Base-by-base conservation (phyloP, 352 stramenopile species). In the Pythium graminicola region DNA sequence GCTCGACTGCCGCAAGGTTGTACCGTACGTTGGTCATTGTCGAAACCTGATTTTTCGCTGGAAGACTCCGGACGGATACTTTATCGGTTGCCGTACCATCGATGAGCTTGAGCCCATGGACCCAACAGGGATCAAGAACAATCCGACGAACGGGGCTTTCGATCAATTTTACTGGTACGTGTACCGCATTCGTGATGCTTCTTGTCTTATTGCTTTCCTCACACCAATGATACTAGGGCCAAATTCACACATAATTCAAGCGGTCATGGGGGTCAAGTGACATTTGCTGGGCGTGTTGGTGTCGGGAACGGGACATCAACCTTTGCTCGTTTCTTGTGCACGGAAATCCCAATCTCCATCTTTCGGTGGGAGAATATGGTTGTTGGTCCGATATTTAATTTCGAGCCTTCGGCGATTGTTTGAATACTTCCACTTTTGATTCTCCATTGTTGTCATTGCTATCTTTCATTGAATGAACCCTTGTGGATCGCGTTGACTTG, bases 111-210 rank as follows among this genome's bases (percentile, higher is more conserved):
- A 47, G 19, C 43, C 49, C 3, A 19, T 43, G 11, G 47, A 51
- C 6, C 40, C 22, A 9, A 5, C 41, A 6, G 20, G 27, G 19
- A 29, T 35, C 19, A 44, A 40, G 23, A 60, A 38, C 24, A 55
- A 62, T 33, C 54, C 54, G 22, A 57, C 60, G 6, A 45, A 58
- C 33, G 47, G 43, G 10, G 53, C 60, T 7, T 67, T 62, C 33
- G 55, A 64, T 28, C 61, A 69, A n/a, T 69, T 69, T 41, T 69
- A 64, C 44, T 69, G 61, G 61, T 69, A 44, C 38, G 54, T 14
- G 9, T 9, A 14, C 31, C 9, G 31, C 31, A 36, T 65, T 42
- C n/a, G n/a, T n/a, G n/a, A n/a, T n/a, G n/a, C n/a, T 6, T 17
- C 22, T 4, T 29, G 4, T 50, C 22, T 44, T 11, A 35, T 11